Evolutionary conservation across 1,284 basidiomycete genomes (phyloP).

Genomic region (Cryptococcus sp.): DNA sequence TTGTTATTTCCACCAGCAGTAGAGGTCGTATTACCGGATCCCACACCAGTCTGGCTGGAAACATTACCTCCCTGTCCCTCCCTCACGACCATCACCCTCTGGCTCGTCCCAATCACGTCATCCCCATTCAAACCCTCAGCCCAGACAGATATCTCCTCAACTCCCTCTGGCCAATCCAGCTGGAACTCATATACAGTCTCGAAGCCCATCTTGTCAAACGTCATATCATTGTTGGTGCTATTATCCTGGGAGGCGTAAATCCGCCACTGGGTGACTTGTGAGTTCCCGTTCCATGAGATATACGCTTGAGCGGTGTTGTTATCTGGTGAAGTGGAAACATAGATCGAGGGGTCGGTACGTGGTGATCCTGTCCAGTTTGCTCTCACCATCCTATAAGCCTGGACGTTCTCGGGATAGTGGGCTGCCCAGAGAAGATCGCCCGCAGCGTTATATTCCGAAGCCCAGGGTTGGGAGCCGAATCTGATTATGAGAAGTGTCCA

Average conservation of each 20-base stretch:
- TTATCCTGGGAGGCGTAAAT: neutral
- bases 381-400: slow-evolving; percentile 30
- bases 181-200: neutral
- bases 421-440: slow-evolving; percentile 29
- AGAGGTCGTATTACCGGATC: too few species aligned
- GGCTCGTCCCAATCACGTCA: neutral
- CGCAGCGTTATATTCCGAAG: slow-evolving; percentile 22
- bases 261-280: slow-evolving; percentile 25
- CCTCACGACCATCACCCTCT: neutral
- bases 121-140: neutral
- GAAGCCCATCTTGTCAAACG: neutral
- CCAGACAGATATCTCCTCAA: neutral
- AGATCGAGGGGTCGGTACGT: slow-evolving; percentile 17
- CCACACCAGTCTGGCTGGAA: too few species aligned
- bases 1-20: too few species aligned
- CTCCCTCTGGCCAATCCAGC: neutral
- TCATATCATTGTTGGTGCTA: neutral
- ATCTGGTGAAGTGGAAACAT: slow-evolving; percentile 5
- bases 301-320: slow-evolving; percentile 5
- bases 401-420: slow-evolving; percentile 31
- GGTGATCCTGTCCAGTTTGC: slow-evolving; percentile 30
- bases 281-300: slow-evolving; percentile 41
- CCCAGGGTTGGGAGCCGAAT: slow-evolving; percentile 9
- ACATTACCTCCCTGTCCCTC: neutral
- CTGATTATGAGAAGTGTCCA: neutral